These are phyloP conservation scores for Fusarium sp. DNA, from an alignment of 2,329 filamentous ascomycete genomes.

Conservation along the genomic window DNA sequence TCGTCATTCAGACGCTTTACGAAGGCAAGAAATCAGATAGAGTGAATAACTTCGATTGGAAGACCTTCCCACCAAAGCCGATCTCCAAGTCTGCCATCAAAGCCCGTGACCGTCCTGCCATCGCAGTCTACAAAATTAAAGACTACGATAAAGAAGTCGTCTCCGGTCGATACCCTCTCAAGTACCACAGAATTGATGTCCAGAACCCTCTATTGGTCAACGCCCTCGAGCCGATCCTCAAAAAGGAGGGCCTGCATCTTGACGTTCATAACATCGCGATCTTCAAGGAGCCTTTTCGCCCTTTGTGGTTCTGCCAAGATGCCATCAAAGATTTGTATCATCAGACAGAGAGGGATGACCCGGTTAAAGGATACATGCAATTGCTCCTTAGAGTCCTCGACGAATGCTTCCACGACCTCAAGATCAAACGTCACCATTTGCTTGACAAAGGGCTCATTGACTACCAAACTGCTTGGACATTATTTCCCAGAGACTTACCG, in stretches of 20 bases:
- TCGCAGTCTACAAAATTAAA: constrained; percentile 62
- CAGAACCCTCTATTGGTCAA: constrained; percentile 58
- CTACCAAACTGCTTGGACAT: constrained; percentile 59
- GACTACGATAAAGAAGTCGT: constrained; percentile 57
- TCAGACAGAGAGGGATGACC: constrained; percentile 41
- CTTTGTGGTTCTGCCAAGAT: constrained; percentile 60
- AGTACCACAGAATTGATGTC: constrained; percentile 56
- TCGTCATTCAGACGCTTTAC: constrained; percentile 56
- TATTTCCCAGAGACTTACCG: constrained; percentile 56
- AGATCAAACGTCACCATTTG: constrained; percentile 53
- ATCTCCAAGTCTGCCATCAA: constrained; percentile 54
- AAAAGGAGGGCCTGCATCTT: constrained; percentile 56
- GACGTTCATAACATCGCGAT: constrained; percentile 52
- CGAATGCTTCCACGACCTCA: constrained; percentile 58
- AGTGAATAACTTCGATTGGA: constrained; percentile 51
- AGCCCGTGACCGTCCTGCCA: constrained; percentile 56
- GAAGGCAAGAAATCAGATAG: constrained; percentile 50
- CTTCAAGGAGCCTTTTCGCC: constrained; percentile 57
- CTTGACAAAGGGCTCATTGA: constrained; percentile 55
- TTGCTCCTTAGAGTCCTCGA: constrained; percentile 57
- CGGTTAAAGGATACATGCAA: constrained; percentile 55
- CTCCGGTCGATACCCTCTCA: constrained; percentile 54
- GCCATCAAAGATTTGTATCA: constrained; percentile 54
- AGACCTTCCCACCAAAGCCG: constrained; percentile 58
- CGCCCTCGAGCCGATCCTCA: constrained; percentile 58